These are phyloP conservation scores for Beta corolliflora DNA, from an alignment of 179 eudicot species.

Conservation along the genomic window DNA sequence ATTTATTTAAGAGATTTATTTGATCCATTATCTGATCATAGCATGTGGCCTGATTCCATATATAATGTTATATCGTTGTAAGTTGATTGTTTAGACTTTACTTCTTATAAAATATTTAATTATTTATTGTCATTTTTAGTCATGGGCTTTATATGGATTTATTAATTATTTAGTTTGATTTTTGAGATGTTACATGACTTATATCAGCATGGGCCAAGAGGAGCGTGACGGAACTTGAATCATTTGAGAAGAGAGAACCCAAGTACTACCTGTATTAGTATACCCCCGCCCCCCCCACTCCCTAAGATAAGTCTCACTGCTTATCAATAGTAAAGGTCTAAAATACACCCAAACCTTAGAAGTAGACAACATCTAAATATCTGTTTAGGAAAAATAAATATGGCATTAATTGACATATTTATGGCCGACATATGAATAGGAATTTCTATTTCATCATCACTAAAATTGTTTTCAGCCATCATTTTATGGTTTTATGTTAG, in stretches of 20 bases:
- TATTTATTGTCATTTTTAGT: neutral
- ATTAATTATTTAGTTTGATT: neutral
- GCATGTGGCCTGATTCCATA: constrained; percentile 18
- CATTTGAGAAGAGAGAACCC: neutral
- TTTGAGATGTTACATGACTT: neutral
- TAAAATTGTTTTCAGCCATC: too few species aligned
- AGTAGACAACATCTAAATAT: neutral
- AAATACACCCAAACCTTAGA: neutral
- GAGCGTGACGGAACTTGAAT: neutral
- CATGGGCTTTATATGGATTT: neutral
- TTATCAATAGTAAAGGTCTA: neutral
- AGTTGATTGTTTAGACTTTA: neutral
- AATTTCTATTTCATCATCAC: too few species aligned
- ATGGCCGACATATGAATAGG: too few species aligned
- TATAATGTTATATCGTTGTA: neutral
- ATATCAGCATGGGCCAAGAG: neutral
- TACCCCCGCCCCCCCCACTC: too few species aligned
- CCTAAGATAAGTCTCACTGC: constrained; percentile 10
- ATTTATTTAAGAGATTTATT: too few species aligned
- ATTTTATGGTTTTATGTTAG: too few species aligned
- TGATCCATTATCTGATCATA: constrained; percentile 15
- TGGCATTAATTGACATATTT: too few species aligned
- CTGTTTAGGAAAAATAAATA: too few species aligned
- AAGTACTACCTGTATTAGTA: neutral
- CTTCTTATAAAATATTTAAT: neutral